A percentile compares a stretch with the other conserved stretches of the same genome.
phyloP scores from a whole-genome alignment of 805 yeast genomes.

The Kurtzmaniella cleridarum region DNA sequence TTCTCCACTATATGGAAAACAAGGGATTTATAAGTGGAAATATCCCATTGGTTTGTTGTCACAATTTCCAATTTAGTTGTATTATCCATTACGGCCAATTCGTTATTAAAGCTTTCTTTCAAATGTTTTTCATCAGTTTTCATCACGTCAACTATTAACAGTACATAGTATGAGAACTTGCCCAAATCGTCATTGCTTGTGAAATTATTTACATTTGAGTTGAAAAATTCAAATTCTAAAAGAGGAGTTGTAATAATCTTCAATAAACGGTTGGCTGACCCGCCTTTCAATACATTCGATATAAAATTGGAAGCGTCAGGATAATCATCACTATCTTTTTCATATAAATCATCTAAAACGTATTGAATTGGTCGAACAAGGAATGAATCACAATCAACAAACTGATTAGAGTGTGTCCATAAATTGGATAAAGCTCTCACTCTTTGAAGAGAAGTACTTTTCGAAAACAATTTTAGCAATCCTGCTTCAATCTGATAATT shows the following conservation, averaged over 20 bases:
- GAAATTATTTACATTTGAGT: conserved; percentile 17
- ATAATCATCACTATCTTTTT: conserved; percentile 37
- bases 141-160: conserved; percentile 48
- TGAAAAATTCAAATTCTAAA: conserved; percentile 34
- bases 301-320: conserved; percentile 48
- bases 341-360: conserved; percentile 57
- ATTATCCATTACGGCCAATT: conserved; percentile 52
- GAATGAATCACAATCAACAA: conserved; percentile 44
- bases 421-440: conserved; percentile 55
- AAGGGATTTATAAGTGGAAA: conserved; percentile 60
- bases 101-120: conserved; percentile 47
- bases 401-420: conserved; percentile 66
- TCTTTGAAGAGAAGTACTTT: conserved; percentile 27
- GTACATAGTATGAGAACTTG: conserved; percentile 57
- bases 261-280: conserved; percentile 57
- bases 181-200: conserved; percentile 54
- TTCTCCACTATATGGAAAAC: conserved; percentile 41
- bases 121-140: conserved; percentile 38
- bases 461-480: conserved; percentile 49
- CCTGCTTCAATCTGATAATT: conserved; percentile 67
- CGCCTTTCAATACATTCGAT: conserved; percentile 37
- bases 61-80: conserved; percentile 36
- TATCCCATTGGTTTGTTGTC: conserved; percentile 39
- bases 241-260: conserved; percentile 55
- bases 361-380: conserved; percentile 61